Evolutionary conservation across 768 basidiomycete species (phyloP), one percentile per base, ranked within the genome.

Genomic region (Hydnomerulius pinastri): DNA sequence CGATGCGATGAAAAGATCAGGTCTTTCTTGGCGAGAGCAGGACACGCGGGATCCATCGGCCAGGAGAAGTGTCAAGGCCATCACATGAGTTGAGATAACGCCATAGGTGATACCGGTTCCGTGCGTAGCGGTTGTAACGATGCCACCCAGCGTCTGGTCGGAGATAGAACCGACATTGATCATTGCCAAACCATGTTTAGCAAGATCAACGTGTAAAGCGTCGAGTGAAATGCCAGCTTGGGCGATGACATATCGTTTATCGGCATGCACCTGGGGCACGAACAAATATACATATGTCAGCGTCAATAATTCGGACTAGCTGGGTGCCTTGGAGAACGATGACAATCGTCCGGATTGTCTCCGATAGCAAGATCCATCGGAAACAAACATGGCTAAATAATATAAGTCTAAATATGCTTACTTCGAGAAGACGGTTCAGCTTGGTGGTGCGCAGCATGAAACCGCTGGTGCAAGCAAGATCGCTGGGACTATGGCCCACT

Each of bases 161-260:
- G 93, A 96, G 61, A 99, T 98, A 24, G 93, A 95, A 29, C 97
- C 97, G 53, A 98, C 78, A 69, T 90, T 96, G 62, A 80, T 84
- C 82, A 99, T 86, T 32, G 94, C 95, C 27, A 98, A 81, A 28
- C 77, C 77, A 59, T 85, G 73, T 11, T 72, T 66, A 41, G 76
- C 81, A 48, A 98, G 85, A 13, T 76, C 75, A 20, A 67, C 71
- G 56, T 96, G 92, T 4, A 98, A 78, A 43, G 79, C 74, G 50
- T 85, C 75, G 48, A 98, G 83, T 4, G 80, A 85, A 65, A 93
- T 86, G 18, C 92, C 92, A 4, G 81, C 87, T 69, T 94, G 81
- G 1, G 80, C 87, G 58, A 83, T 72, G 60, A 92, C 80, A 58
- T 80, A 84, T 44, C 74, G 59, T 59, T 86, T 84, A 53, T 86